Base-by-base conservation (phyloP, 306 rosid species). In the Sicyos baderoa region DNA sequence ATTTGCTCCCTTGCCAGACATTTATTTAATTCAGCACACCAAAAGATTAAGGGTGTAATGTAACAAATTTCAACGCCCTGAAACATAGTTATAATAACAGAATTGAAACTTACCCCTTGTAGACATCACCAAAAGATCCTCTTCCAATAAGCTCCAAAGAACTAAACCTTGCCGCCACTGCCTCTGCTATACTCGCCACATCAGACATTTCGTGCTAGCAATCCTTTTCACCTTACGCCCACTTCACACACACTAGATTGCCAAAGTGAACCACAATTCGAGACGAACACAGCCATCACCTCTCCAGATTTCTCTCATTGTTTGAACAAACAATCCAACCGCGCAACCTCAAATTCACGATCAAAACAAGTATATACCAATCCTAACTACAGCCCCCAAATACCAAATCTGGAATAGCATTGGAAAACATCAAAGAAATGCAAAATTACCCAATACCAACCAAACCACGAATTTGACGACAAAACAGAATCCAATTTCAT, bases 51-150 rank as follows among this genome's bases (percentile, higher is more conserved):
- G 71, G 29, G 40, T 47, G 10, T 45, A 22, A 47, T 11, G 35
- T 1, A 2, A n/a, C n/a, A 16, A 10, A 49, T 50, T 49, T 9
- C 60, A n/a, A n/a, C 6, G 9, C n/a, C 32, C 57, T 48, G 54
- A 55, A n/a, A 54, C 4, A 54, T 6, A 60, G 42, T 17, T 6
- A 57, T 18, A 21, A 62, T 19, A 74, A 29, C 35, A 60, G 77
- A 73, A 58, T 52, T 17, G 47, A 72, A 48, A 77, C 96, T 76
- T 76, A 94, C 99, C 83, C 97, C 84, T 94, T 94, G 76, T 86
- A 94, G 63, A 94, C 99, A 40, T 94, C 92, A 0, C 99, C 99
- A 58, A 94, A 90, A 22, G 99, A 94, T 75, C 99, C 99, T 78
- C 84, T 88, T 27, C 99, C 99, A 74, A 94, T 94, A 50, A 88